phyloP scores from a whole-genome alignment of 352 stramenopile species.

The Peronospora farinosa region DNA sequence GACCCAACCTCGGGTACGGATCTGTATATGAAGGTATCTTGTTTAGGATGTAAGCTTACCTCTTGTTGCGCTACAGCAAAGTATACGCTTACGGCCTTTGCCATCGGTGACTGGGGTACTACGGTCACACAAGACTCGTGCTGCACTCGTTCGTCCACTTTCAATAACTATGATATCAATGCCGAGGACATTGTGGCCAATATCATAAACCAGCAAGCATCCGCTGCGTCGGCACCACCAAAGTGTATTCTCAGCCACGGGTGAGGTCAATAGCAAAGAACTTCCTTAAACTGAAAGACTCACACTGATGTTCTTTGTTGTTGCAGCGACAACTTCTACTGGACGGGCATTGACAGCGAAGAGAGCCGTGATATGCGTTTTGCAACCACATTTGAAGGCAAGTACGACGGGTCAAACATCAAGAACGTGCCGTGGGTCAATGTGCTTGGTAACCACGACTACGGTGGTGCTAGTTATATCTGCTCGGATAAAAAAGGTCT shows the following conservation, averaged over 20 bases:
- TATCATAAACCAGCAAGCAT: constrained; percentile 41
- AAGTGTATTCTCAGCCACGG: constrained; percentile 64
- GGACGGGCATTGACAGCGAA: constrained; percentile 54
- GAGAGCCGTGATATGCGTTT: constrained; percentile 51
- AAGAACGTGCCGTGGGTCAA: constrained; percentile 63
- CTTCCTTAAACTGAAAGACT: not conserved
- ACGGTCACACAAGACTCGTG: constrained; percentile 44
- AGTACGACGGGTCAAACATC: constrained; percentile 50
- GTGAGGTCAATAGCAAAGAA: constrained; percentile 10
- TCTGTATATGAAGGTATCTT: not conserved
- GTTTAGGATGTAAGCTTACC: not conserved
- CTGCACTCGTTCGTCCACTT: constrained; percentile 36
- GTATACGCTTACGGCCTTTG: constrained; percentile 40
- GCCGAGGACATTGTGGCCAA: constrained; percentile 47
- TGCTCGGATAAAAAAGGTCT: constrained; percentile 42
- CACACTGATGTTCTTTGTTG: constrained; percentile 1
- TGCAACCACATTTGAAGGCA: constrained; percentile 57
- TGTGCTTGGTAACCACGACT: constrained; percentile 77
- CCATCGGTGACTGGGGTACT: constrained; percentile 58
- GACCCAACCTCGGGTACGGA: constrained; percentile 41
- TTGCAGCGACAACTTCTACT: constrained; percentile 77
- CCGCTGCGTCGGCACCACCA: constrained; percentile 36
- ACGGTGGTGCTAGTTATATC: constrained; percentile 64
- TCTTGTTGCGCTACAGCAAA: constrained; percentile 15
- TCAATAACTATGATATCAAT: constrained; percentile 41